Base-by-base conservation (phyloP, 2,329 filamentous ascomycete species). In the Podosphaera leucotricha region DNA sequence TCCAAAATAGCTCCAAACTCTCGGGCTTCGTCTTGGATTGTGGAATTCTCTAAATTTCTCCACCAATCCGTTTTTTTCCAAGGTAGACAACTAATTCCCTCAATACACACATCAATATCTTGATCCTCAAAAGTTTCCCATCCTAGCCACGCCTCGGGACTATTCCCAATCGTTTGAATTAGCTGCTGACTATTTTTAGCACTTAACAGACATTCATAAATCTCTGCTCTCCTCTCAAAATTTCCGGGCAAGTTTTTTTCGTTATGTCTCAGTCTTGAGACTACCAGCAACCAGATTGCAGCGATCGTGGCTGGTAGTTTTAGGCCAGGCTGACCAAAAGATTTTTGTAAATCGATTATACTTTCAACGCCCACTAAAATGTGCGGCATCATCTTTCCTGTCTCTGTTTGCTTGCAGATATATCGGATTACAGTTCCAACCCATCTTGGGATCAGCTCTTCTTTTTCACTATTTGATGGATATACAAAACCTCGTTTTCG, bases 361-460 rank as follows among this genome's bases (percentile, higher is more conserved):
- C 49, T 61, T 64, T 79, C 77, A 43, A 85, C 67, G 1, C 81
- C 84, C 0, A 81, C 77, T 41, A 82, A 71, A 0, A 92, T 70
- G 44, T 84, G 80, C 0, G 80, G 79, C 0, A 72, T 73, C 2
- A 85, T 68, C 3, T 64, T 66, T 6, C 70, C 66, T 0, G 75
- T 71, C 1, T 67, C 65, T 8, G 83, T 66, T 20, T 70, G 66
- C 35, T 66, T 67, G 57, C 79, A 78, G 10, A 92, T 59, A 46
- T 68, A 69, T 20, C 79, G 70, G 7, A 83, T 72, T 0, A 72
- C 68, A 0, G 77, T 72, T 55, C 75, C 73, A n/a, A 78, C 65
- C 80, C 81, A 92, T 6, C 63, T 60, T 0, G 76, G 74, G 3
- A 71, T 55, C 2, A 48, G 45, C 2, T 33, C 44, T 28, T 53